A percentile compares a stretch with the other conserved stretches of the same genome.
These are phyloP conservation scores for Stenocarpella maydis DNA, from an alignment of 2,329 filamentous ascomycete species.

Conservation along the genomic window DNA sequence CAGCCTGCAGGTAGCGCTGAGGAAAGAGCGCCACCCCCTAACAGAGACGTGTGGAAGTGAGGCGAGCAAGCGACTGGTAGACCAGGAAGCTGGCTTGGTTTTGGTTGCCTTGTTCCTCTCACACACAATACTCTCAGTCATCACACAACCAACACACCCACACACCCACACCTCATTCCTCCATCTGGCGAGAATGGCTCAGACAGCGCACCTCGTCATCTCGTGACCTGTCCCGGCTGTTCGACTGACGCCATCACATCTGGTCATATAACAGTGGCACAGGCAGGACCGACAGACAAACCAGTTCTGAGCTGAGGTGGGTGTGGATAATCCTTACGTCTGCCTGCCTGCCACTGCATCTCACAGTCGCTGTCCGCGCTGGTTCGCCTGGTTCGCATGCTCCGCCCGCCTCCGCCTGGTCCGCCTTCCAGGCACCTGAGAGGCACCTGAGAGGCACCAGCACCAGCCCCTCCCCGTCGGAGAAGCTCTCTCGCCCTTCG, in stretches of 20 bases:
- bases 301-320: background rate
- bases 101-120: slow-evolving; percentile 24
- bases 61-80: slow-evolving; percentile 29
- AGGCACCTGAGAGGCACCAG: slow-evolving; percentile 18
- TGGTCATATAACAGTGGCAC: background rate
- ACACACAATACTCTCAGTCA: background rate
- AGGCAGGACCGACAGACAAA: background rate
- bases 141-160: background rate
- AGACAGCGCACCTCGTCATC: background rate
- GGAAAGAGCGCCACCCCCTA: slow-evolving; percentile 7
- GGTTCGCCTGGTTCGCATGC: slow-evolving; percentile 1
- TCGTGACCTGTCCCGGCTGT: background rate
- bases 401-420: slow-evolving; percentile 1
- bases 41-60: slow-evolving; percentile 8
- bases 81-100: slow-evolving; percentile 8
- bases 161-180: background rate
- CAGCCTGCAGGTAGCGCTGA: slow-evolving; percentile 13
- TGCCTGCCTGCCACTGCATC: no score
- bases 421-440: slow-evolving; percentile 17
- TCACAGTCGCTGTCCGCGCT: background rate
- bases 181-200: background rate
- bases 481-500: background rate
- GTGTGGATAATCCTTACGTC: background rate
- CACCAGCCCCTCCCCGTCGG: background rate
- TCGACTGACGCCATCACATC: background rate